Conservation (phyloP, 2,329 filamentous ascomycete species). For the Clonostachys rhizophaga region DNA sequence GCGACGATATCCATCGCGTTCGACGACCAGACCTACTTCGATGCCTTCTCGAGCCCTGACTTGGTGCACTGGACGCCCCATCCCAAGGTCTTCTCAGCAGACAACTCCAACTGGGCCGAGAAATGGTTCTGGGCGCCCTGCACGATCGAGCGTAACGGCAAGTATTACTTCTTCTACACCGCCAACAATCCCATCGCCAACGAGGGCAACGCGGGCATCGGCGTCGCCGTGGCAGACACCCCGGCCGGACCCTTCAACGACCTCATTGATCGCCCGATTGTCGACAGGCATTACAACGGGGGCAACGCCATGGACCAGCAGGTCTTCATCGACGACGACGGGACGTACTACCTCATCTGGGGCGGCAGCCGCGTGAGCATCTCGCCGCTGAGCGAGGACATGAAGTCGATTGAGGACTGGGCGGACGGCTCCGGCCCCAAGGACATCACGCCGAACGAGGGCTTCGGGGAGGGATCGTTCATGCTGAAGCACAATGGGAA, state of each 20-base stretch:
- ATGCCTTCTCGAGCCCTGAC: slow-evolving; percentile 4
- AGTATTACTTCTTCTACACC: slow-evolving; percentile 11
- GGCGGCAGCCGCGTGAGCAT: slow-evolving; percentile 4
- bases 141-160: slow-evolving; percentile 11
- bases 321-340: slow-evolving; percentile 6
- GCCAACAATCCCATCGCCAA: slow-evolving; percentile 5
- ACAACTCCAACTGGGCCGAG: slow-evolving; percentile 2
- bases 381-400: slow-evolving; percentile 4
- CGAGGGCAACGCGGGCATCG: slow-evolving; percentile 1
- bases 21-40: slow-evolving; percentile 3
- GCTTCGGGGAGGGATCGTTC: slow-evolving; percentile 4
- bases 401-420: slow-evolving; percentile 1
- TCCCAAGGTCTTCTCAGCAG: not conserved
- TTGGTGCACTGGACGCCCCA: slow-evolving; percentile 4
- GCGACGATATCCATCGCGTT: slow-evolving; percentile 3
- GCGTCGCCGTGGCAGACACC: slow-evolving; percentile 2
- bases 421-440: slow-evolving; percentile 1
- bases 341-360: slow-evolving; percentile 3
- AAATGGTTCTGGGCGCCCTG: slow-evolving; percentile 9
- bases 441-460: slow-evolving; percentile 5
- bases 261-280: slow-evolving; percentile 3
- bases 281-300: not conserved
- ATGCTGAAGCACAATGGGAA: slow-evolving; percentile 5
- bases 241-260: slow-evolving; percentile 4
- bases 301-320: slow-evolving; percentile 6